A percentile compares a stretch with the other conserved stretches of the same genome.
Conservation (phyloP, 345 rosid species). For the Sonneratia alba region DNA sequence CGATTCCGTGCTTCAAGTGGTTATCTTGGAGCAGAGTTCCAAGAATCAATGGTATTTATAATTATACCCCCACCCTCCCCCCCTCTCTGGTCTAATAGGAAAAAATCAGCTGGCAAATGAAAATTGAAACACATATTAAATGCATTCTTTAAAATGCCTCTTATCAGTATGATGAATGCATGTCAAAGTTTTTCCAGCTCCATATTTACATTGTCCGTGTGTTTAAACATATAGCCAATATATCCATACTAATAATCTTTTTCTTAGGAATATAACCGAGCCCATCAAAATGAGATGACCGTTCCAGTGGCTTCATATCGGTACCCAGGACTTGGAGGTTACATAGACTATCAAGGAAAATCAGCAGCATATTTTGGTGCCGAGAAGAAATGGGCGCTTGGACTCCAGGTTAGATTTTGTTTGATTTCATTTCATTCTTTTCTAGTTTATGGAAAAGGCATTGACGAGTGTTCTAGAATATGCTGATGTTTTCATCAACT, state of each 20-base stretch:
- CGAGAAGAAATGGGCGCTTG: constrained; percentile 98
- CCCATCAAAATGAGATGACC: constrained; percentile 51
- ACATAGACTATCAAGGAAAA: constrained; percentile 65
- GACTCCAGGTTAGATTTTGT: constrained; percentile 64
- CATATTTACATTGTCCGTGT: not conserved
- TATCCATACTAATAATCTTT: not conserved
- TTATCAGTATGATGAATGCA: not conserved
- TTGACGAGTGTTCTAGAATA: too few species aligned
- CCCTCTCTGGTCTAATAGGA: not conserved
- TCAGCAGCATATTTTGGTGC: constrained; percentile 47
- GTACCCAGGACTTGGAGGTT: constrained; percentile 56
- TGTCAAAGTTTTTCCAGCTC: not conserved
- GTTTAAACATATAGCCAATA: not conserved
- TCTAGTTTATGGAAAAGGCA: not conserved
- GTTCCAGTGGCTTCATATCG: constrained; percentile 50
- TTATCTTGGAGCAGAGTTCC: constrained; percentile 94
- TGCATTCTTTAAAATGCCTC: not conserved
- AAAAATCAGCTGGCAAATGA: not conserved
- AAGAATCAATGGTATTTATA: constrained; percentile 65
- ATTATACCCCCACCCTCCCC: too few species aligned
- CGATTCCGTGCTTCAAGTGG: constrained; percentile 84
- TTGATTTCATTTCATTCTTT: not conserved
- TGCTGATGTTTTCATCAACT: too few species aligned
- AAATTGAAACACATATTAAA: not conserved
- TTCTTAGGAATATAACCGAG: constrained; percentile 34